phyloP scores from a whole-genome alignment of 2,329 filamentous ascomycete species.

The Sporothrix mexicana region DNA sequence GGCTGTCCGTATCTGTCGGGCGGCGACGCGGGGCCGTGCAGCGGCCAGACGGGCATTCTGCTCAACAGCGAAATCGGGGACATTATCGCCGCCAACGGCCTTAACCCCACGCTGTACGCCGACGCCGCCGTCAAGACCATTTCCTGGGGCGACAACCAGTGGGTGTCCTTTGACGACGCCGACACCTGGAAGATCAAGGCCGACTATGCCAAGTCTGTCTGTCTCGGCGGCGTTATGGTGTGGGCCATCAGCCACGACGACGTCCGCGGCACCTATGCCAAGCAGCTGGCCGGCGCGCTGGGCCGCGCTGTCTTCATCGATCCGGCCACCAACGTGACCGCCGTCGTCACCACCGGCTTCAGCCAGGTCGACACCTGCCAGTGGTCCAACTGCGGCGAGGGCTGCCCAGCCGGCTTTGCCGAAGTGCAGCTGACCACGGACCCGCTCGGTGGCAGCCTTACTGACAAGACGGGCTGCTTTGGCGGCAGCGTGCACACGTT shows the following conservation, averaged over 20 bases:
- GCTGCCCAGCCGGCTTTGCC: background rate
- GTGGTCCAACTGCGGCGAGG: slow-evolving; percentile 20
- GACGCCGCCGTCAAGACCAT: slow-evolving; percentile 42
- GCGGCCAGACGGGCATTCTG: slow-evolving; percentile 38
- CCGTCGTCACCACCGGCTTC: background rate
- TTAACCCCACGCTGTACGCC: slow-evolving; percentile 35
- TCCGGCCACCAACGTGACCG: background rate
- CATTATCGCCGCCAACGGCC: slow-evolving; percentile 35
- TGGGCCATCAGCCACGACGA: slow-evolving; percentile 35
- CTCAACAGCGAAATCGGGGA: slow-evolving; percentile 40
- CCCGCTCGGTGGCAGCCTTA: background rate
- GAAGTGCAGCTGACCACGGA: background rate
- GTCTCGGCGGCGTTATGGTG: slow-evolving; percentile 41
- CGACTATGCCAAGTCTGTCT: slow-evolving; percentile 40
- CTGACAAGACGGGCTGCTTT: background rate
- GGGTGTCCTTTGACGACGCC: slow-evolving; percentile 45
- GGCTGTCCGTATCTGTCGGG: slow-evolving; percentile 40
- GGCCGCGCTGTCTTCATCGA: slow-evolving; percentile 19
- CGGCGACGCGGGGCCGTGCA: slow-evolving; percentile 39
- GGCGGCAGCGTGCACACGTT: slow-evolving; percentile 6
- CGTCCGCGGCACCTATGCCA: background rate
- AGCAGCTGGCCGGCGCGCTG: background rate
- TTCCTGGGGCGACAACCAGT: slow-evolving; percentile 42
- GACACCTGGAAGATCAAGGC: slow-evolving; percentile 42
- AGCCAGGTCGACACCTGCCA: background rate